Evolutionary conservation across 495 filamentous ascomycete species (phyloP).

Genomic region (Neurospora sp.): DNA sequence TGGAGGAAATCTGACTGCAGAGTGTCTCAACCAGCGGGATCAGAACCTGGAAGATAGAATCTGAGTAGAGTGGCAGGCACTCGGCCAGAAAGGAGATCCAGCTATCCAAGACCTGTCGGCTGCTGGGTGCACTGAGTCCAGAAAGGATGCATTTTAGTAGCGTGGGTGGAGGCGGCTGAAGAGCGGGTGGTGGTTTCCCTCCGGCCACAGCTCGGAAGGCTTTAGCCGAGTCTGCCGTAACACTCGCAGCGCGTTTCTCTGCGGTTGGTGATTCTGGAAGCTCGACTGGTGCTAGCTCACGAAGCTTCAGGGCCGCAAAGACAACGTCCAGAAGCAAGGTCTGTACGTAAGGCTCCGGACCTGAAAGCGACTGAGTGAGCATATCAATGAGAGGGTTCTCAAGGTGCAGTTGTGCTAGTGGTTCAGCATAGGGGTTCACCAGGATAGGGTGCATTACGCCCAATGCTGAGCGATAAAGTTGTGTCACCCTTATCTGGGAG

Average conservation of each 20-base stretch:
- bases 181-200: conserved; percentile 19
- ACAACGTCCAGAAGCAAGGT: conserved; percentile 65
- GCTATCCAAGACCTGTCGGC: conserved; percentile 70
- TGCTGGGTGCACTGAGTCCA: conserved; percentile 66
- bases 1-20: conserved; percentile 59
- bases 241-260: conserved; percentile 29
- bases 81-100: conserved; percentile 85
- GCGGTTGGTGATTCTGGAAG: conserved; percentile 30
- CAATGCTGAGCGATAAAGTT: conserved; percentile 60
- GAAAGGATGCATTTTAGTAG: conserved; percentile 73
- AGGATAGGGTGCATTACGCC: conserved; percentile 67
- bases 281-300: conserved; percentile 39
- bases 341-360: conserved; percentile 56
- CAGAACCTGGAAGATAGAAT: conserved; percentile 77
- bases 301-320: conserved; percentile 56
- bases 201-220: conserved; percentile 14
- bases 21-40: conserved; percentile 85
- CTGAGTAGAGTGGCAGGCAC: conserved; percentile 71
- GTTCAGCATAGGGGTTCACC: conserved; percentile 54
- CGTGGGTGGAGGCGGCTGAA: conserved; percentile 53
- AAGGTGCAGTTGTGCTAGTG: conserved; percentile 57
- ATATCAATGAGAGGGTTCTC: conserved; percentile 63
- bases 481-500: conserved; percentile 33
- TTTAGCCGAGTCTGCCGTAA: conserved; percentile 16
- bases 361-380: conserved; percentile 52